phyloP scores from a whole-genome alignment of 2,329 filamentous ascomycete genomes.

The Trichocomaceae sp. region DNA sequence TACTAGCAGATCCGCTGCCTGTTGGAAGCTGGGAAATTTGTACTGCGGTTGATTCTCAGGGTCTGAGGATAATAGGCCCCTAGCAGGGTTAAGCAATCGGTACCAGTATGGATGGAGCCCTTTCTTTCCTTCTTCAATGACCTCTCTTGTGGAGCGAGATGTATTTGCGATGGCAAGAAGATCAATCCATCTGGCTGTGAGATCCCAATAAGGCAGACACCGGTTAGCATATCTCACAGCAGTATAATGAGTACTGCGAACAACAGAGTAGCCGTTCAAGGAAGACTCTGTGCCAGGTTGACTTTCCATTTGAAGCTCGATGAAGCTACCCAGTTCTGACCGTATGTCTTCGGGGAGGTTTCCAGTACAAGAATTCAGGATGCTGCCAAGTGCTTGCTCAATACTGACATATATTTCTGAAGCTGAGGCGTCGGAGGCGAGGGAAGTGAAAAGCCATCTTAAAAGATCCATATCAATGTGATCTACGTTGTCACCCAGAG shows the following conservation, averaged over 20 bases:
- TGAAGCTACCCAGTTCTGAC: slow-evolving; percentile 47
- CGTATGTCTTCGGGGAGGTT: slow-evolving; percentile 38
- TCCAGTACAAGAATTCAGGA: slow-evolving; percentile 55
- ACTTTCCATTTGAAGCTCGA: slow-evolving; percentile 62
- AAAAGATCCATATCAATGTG: slow-evolving; percentile 48
- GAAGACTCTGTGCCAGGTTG: slow-evolving; percentile 34
- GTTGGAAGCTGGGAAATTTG: slow-evolving; percentile 32
- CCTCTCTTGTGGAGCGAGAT: slow-evolving; percentile 65
- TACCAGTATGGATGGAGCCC: slow-evolving; percentile 78
- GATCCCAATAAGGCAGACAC: slow-evolving; percentile 72
- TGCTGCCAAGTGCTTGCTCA: slow-evolving; percentile 76
- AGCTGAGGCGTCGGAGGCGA: slow-evolving; percentile 69
- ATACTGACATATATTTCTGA: slow-evolving; percentile 76
- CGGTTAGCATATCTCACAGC: slow-evolving; percentile 85
- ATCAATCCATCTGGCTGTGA: slow-evolving; percentile 79
- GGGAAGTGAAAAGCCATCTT: slow-evolving; percentile 75
- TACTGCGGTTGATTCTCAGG: slow-evolving; percentile 42
- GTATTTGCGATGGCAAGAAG: slow-evolving; percentile 66
- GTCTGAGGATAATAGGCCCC: slow-evolving; percentile 47
- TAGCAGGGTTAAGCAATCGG: slow-evolving; percentile 51
- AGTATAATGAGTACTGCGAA: slow-evolving; percentile 73
- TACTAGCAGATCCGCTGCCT: slow-evolving; percentile 19
- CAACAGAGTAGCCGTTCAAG: slow-evolving; percentile 37
- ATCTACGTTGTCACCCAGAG: slow-evolving; percentile 23
- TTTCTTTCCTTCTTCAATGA: slow-evolving; percentile 81